Conservation (phyloP, 2,329 filamentous ascomycete genomes). For the Hymenoscyphus fructigenus region DNA sequence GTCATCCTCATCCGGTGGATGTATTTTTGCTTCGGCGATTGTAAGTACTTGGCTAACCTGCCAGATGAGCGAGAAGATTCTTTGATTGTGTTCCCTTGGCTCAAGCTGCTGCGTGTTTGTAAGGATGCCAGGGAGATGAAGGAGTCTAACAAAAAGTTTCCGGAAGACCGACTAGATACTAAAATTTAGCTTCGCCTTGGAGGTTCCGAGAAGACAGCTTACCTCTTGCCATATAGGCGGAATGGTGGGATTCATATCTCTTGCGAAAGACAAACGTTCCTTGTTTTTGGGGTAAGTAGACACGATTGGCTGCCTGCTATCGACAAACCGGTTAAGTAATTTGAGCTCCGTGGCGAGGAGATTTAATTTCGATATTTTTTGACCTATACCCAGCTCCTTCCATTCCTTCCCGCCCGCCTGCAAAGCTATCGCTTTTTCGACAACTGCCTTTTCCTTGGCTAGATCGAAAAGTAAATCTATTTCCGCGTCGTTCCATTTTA, state of each 20-base stretch:
- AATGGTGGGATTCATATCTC: neutral
- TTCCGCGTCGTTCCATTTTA: neutral
- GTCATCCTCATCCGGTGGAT: too few species aligned
- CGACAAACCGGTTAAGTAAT: slow-evolving; percentile 10
- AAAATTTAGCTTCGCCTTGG: neutral
- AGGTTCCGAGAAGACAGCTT: too few species aligned
- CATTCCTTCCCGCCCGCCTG: neutral
- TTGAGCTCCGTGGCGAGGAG: slow-evolving; percentile 10
- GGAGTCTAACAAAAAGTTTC: slow-evolving; percentile 7
- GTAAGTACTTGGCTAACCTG: too few species aligned
- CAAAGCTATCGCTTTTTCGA: neutral
- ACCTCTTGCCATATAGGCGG: neutral
- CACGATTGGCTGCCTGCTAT: slow-evolving; percentile 6
- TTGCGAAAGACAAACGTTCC: neutral
- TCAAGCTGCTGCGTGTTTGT: neutral
- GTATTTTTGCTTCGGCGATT: too few species aligned
- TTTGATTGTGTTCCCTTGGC: too few species aligned
- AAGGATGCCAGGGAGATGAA: slow-evolving; percentile 10
- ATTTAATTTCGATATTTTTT: neutral
- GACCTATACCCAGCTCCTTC: too few species aligned
- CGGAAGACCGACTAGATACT: slow-evolving; percentile 8
- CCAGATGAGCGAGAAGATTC: too few species aligned
- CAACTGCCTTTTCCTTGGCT: neutral
- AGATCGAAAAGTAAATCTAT: too few species aligned
- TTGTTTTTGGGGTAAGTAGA: neutral